Conservation (phyloP, 164 flowering plant species). For the Nymphaea thermarum region DNA sequence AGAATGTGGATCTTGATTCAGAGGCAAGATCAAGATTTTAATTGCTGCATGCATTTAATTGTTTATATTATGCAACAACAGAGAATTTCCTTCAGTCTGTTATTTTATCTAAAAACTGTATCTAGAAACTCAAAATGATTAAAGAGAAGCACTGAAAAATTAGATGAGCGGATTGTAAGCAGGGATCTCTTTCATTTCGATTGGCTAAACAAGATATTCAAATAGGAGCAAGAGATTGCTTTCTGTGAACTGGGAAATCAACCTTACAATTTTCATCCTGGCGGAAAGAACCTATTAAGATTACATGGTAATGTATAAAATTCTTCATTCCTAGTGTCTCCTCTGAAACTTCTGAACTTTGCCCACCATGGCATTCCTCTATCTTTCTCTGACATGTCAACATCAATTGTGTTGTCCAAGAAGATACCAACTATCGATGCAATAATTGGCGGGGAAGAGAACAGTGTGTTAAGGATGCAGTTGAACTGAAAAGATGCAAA, state of each 20-base stretch:
- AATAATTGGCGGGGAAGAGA: slow-evolving; percentile 13
- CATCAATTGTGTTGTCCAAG: slow-evolving; percentile 14
- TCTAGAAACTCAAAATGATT: neutral
- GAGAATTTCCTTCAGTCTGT: no score
- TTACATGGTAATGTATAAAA: slow-evolving; percentile 17
- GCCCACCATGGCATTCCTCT: slow-evolving; percentile 22
- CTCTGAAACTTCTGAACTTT: slow-evolving; percentile 13
- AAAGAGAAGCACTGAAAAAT: neutral
- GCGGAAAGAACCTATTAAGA: slow-evolving; percentile 13
- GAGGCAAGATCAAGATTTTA: no score
- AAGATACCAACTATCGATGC: slow-evolving; percentile 12
- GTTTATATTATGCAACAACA: no score
- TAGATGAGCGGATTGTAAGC: neutral
- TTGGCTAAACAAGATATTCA: no score
- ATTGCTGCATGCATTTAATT: no score
- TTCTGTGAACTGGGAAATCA: neutral
- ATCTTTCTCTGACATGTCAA: slow-evolving; percentile 11
- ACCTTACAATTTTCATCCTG: slow-evolving; percentile 3
- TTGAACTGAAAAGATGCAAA: slow-evolving; percentile 9
- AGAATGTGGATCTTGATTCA: neutral
- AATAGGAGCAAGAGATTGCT: no score
- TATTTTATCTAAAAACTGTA: no score
- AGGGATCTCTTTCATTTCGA: neutral
- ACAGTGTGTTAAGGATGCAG: slow-evolving; percentile 11
- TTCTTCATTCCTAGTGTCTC: slow-evolving; percentile 15